Base-by-base conservation (phyloP, 1,284 basidiomycete species). In the Cystobasidium sp. region DNA sequence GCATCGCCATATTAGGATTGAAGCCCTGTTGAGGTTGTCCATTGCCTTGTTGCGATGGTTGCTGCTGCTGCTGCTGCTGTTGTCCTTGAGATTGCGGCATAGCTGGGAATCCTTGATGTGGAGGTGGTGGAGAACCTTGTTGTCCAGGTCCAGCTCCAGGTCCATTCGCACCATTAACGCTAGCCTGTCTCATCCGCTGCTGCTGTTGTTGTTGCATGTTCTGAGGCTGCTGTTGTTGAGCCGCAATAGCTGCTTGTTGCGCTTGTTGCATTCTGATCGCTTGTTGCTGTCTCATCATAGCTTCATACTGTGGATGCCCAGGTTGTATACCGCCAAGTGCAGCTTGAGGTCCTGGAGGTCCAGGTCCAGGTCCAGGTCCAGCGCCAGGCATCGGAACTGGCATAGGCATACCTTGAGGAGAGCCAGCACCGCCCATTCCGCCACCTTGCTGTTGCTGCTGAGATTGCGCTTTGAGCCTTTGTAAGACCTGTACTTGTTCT, bases 201-300 rank as follows among this genome's bases (percentile, higher is more conserved):
- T 68, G 51, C 66, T 56, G 43, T n/a, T 47, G 61, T 44, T 43
- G 44, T 16, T 6, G 24, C 53, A 55, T 24, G 12, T 55, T 55
- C 56, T 41, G 39, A 18, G 56, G 61, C 24, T 22, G 41, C 39
- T 44, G n/a, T 20, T 24, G 18, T 24, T 55, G 53, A 55, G 56
- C 39, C 56, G 37, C 46, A 49, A 49, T 59, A 31, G 56, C 8
- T 5, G 56, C 56, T 59, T 63, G 66, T 22, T 31, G 31, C 31
- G 39, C 66, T n/a, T 20, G 39, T 43, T 68, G 66, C 66, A 47
- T 52, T 55, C 47, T 31, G 22, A 56, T 44, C 20, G 56, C 53
- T 47, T 68, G 66, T 44, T 68, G 66, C 31, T 68, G 66, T 24
- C 52, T 68, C 53, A 59, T 68, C 39, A 55, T 22, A 18, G 64